These are phyloP conservation scores for Inonotus hispidus DNA, from an alignment of 1,284 basidiomycete genomes.

Conservation along the genomic window DNA sequence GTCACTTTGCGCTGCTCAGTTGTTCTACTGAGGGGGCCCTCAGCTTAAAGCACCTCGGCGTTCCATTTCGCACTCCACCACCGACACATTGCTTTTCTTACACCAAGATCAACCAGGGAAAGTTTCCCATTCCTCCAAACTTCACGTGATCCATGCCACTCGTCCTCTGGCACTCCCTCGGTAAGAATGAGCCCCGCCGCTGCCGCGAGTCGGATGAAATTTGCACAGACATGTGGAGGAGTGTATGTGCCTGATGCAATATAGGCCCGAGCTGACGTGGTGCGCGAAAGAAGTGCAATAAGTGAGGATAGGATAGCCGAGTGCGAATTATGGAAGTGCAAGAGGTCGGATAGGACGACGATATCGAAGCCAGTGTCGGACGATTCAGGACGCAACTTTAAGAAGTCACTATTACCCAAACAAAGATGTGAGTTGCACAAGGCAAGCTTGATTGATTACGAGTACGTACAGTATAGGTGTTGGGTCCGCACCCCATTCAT, in stretches of 20 bases:
- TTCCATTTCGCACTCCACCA: slow-evolving; percentile 24
- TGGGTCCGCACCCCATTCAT: slow-evolving; percentile 59
- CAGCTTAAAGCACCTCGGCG: neutral
- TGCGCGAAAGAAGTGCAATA: slow-evolving; percentile 40
- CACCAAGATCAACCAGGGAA: slow-evolving; percentile 17
- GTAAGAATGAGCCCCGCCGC: slow-evolving; percentile 43
- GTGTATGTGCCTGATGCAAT: slow-evolving; percentile 65
- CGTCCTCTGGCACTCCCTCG: slow-evolving; percentile 29
- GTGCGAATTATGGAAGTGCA: slow-evolving; percentile 62
- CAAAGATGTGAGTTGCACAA: neutral
- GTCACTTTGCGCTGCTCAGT: neutral
- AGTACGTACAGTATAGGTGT: slow-evolving; percentile 42
- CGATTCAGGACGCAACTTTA: neutral
- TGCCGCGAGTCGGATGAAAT: slow-evolving; percentile 43
- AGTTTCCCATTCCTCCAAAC: slow-evolving; percentile 11
- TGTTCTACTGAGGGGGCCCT: neutral
- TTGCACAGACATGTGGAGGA: slow-evolving; percentile 43
- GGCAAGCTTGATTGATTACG: neutral
- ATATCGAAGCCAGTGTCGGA: slow-evolving; percentile 42
- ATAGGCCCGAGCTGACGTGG: slow-evolving; percentile 41
- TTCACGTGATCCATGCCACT: slow-evolving; percentile 19
- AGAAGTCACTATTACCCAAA: neutral
- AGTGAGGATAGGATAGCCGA: slow-evolving; percentile 49
- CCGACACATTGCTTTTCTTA: slow-evolving; percentile 23
- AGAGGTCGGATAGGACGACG: slow-evolving; percentile 62